These are phyloP conservation scores for Linnemannia elongata DNA, from an alignment of 192 early-diverging fungal genomes.

Conservation along the genomic window DNA sequence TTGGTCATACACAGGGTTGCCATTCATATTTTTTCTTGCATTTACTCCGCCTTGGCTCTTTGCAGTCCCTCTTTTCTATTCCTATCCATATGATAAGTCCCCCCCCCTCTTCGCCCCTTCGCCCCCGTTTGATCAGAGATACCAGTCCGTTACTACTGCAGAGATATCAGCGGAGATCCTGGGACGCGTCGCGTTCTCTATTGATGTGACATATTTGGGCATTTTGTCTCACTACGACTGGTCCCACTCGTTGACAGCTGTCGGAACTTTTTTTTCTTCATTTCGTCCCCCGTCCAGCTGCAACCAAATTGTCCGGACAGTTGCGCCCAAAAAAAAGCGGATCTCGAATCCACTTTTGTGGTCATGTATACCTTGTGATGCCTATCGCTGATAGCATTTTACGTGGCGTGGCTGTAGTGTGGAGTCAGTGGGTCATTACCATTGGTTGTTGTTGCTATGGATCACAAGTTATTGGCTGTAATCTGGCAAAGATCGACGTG, in stretches of 20 bases:
- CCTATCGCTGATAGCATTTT: background rate
- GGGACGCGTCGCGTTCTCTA: background rate
- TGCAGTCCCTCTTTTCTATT: background rate
- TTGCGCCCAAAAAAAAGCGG: background rate
- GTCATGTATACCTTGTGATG: background rate
- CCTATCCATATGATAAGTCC: background rate
- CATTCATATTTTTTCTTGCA: too few relatives aligned
- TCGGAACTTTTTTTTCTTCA: background rate
- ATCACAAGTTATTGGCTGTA: background rate
- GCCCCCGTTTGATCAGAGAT: constrained; percentile 1
- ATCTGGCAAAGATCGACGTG: background rate
- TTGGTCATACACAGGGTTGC: too few relatives aligned
- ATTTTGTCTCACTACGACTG: background rate
- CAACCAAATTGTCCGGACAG: background rate
- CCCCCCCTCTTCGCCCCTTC: background rate
- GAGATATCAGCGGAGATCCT: constrained; percentile 2
- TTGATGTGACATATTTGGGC: background rate
- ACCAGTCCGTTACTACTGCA: background rate
- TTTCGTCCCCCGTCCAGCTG: background rate
- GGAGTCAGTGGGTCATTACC: background rate
- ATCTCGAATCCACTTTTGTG: background rate
- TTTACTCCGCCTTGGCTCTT: background rate
- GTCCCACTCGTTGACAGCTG: background rate
- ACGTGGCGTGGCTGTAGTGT: background rate
- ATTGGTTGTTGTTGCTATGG: background rate